These are phyloP conservation scores for Pholiota conissans DNA, from an alignment of 768 basidiomycete genomes.

Conservation along the genomic window DNA sequence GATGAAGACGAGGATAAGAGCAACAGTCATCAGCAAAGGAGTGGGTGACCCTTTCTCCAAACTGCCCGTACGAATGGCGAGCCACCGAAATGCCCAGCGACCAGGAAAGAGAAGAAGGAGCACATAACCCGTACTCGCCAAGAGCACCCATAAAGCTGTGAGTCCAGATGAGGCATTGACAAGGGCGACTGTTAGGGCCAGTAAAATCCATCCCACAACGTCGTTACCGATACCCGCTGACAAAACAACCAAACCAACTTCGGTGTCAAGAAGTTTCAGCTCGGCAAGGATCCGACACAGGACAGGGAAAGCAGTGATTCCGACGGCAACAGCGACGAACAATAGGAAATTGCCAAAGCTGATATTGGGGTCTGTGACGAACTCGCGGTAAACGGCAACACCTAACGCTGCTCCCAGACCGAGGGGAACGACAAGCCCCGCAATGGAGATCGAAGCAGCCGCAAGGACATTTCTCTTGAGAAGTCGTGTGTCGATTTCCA, in stretches of 20 bases:
- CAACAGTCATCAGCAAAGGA: conserved; percentile 74
- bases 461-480: conserved; percentile 62
- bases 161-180: conserved; percentile 76
- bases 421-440: conserved; percentile 76
- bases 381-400: conserved; percentile 73
- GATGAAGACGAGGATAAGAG: conserved; percentile 68
- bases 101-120: conserved; percentile 68
- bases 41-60: conserved; percentile 74
- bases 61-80: conserved; percentile 66
- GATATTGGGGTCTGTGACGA: conserved; percentile 43
- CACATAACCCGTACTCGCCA: conserved; percentile 63
- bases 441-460: conserved; percentile 58
- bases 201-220: conserved; percentile 76
- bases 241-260: conserved; percentile 78
- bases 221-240: conserved; percentile 83
- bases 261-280: conserved; percentile 77
- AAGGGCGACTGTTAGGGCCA: conserved; percentile 84
- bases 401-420: conserved; percentile 77
- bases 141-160: conserved; percentile 77
- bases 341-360: conserved; percentile 82
- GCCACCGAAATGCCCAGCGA: conserved; percentile 63
- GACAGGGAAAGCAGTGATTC: conserved; percentile 82
- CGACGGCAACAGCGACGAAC: conserved; percentile 81
- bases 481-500: conserved; percentile 78
- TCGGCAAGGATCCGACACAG: conserved; percentile 85